Evolutionary conservation across 768 basidiomycete species (phyloP).

Genomic region (Sporobolomyces phaffii): DNA sequence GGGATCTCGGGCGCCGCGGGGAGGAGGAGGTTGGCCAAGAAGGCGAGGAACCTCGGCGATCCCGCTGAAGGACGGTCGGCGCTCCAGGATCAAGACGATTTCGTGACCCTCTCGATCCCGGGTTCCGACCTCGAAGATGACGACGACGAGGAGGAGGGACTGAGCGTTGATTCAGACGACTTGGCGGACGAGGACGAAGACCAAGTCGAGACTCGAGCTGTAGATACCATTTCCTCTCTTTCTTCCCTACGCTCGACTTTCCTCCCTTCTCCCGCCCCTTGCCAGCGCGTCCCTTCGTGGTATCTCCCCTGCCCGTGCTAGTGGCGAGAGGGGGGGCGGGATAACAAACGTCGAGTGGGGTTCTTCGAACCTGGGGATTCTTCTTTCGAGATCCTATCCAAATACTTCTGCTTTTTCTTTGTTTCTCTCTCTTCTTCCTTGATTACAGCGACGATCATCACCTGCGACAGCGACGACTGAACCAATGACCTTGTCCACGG

Average conservation of each 20-base stretch:
- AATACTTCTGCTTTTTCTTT: neutral
- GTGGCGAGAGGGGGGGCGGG: neutral
- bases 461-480: too few relatives aligned
- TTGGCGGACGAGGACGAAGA: slow-evolving; percentile 1
- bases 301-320: neutral
- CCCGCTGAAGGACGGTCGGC: neutral
- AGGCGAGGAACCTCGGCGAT: neutral
- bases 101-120: neutral
- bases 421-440: too few relatives aligned
- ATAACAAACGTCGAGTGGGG: too few relatives aligned
- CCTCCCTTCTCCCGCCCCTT: neutral
- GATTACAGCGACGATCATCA: neutral
- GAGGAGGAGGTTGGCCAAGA: neutral
- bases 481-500: too few relatives aligned
- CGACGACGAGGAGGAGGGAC: slow-evolving; percentile 27
- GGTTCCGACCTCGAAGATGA: slow-evolving; percentile 8
- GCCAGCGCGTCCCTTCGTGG: neutral
- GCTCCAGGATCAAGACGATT: slow-evolving; percentile 1
- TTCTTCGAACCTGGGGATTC: too few relatives aligned
- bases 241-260: neutral
- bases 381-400: neutral
- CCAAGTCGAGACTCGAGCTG: too few relatives aligned
- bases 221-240: neutral
- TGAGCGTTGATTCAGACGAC: slow-evolving; percentile 24
- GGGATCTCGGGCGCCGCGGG: slow-evolving; percentile 9